Evolutionary conservation across 2,329 filamentous ascomycete species (phyloP).

Genomic region (Conoideocrella luteorostrata): DNA sequence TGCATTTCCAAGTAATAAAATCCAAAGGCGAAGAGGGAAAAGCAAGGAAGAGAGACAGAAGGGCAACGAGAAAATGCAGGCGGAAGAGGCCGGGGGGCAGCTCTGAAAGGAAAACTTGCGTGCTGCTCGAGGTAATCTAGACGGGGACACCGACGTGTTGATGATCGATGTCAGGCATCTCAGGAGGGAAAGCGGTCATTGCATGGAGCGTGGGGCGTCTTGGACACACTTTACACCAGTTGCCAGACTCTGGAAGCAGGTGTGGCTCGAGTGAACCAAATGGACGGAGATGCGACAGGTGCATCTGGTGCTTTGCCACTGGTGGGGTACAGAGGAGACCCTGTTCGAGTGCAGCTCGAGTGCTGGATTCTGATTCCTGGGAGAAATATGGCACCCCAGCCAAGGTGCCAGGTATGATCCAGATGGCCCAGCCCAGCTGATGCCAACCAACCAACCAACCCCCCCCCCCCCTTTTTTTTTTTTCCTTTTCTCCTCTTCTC

Average conservation of each 20-base stretch:
- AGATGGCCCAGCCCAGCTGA: background rate
- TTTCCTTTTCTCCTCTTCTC: background rate
- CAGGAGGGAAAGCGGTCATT: background rate
- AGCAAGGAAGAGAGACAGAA: background rate
- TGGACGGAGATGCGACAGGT: too few species aligned
- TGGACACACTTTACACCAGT: too few species aligned
- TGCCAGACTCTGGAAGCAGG: background rate
- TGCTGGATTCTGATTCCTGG: conserved; percentile 8
- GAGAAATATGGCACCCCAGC: background rate
- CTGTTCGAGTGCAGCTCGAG: background rate
- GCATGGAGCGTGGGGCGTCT: background rate
- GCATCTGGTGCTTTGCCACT: too few species aligned
- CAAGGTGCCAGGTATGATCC: background rate
- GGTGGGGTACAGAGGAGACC: background rate
- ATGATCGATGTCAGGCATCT: background rate
- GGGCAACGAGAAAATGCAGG: background rate
- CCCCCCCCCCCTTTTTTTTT: background rate
- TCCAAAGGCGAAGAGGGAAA: background rate
- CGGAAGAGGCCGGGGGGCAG: too few species aligned
- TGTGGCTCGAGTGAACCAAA: conserved; percentile 1
- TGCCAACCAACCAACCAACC: background rate
- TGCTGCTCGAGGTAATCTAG: background rate
- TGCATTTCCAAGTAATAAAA: background rate
- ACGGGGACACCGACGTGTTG: conserved; percentile 6
- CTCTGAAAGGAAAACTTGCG: too few species aligned